Evolutionary conservation across 768 basidiomycete species (phyloP).

Genomic region (Hericium rajendrae): DNA sequence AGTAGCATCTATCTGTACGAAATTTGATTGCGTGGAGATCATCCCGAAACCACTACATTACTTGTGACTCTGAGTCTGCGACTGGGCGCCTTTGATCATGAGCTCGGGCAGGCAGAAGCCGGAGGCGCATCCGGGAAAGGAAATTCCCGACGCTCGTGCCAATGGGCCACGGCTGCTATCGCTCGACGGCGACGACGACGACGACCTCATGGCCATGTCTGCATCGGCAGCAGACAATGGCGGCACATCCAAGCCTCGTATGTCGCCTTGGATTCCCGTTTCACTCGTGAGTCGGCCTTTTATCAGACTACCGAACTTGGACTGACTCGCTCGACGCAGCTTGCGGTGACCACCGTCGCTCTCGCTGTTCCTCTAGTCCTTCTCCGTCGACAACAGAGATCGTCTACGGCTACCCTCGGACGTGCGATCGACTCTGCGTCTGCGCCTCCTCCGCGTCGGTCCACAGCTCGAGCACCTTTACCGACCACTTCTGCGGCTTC

Average conservation of each 20-base stretch:
- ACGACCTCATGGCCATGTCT: background rate
- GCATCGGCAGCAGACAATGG: background rate
- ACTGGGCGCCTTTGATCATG: no score
- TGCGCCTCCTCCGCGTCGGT: conserved; percentile 3
- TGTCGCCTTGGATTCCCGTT: conserved; percentile 6
- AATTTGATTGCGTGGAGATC: no score
- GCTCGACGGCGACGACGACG: background rate
- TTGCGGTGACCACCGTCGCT: conserved; percentile 23
- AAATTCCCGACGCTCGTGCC: background rate
- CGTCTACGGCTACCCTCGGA: conserved; percentile 7
- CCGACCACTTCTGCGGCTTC: background rate
- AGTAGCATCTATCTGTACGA: no score
- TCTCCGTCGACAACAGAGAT: conserved; percentile 19
- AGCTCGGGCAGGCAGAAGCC: background rate
- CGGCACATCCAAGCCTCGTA: background rate
- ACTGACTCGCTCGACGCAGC: conserved; percentile 10
- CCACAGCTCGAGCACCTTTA: background rate
- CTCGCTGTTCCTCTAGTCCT: conserved; percentile 21
- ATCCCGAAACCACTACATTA: no score
- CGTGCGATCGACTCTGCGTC: conserved; percentile 14
- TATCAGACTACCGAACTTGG: background rate
- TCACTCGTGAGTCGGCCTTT: conserved; percentile 5
- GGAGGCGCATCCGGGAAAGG: background rate
- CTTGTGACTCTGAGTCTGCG: no score
- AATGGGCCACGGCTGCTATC: background rate